A percentile compares a stretch with the other conserved stretches of the same genome.
Evolutionary conservation across 108 stramenopile species (phyloP).

Genomic region (Skeletonema costatum): DNA sequence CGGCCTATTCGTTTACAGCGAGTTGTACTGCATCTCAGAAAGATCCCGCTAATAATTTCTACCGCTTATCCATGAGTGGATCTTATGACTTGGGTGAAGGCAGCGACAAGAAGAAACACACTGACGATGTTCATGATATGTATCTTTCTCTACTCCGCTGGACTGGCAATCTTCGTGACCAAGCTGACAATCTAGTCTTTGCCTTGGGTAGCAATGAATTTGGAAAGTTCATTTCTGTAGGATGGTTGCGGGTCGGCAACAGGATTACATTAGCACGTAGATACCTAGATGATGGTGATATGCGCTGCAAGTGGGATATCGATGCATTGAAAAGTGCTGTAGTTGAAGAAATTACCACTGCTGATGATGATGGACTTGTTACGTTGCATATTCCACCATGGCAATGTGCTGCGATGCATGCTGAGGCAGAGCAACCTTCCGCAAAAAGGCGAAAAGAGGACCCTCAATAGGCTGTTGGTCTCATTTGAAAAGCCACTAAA

Average conservation of each 20-base stretch:
- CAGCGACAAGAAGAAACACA: conserved; percentile 26
- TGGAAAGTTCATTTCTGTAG: conserved; percentile 60
- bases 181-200: conserved; percentile 51
- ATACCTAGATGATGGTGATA: conserved; percentile 58
- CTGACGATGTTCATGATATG: conserved; percentile 54
- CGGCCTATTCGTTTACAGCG: conserved; percentile 53
- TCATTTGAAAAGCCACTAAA: too few species aligned
- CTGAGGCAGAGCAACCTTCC: conserved; percentile 6
- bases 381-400: conserved; percentile 55
- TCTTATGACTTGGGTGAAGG: conserved; percentile 55
- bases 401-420: conserved; percentile 54
- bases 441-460: conserved; percentile 24
- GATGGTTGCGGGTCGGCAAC: conserved; percentile 66
- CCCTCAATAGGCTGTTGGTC: background rate
- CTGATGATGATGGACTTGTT: conserved; percentile 26
- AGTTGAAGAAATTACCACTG: conserved; percentile 41
- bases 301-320: conserved; percentile 56
- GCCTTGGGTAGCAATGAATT: conserved; percentile 59
- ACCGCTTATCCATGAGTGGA: conserved; percentile 36
- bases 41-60: conserved; percentile 14
- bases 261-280: conserved; percentile 63
- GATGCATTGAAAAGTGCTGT: conserved; percentile 48
- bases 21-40: conserved; percentile 26
- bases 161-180: conserved; percentile 58
- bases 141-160: conserved; percentile 52